Percentiles rank a stretch among this genome's conserved stretches.
Evolutionary conservation across 1,284 basidiomycete species (phyloP).

Genomic region (Puccinia coronata): DNA sequence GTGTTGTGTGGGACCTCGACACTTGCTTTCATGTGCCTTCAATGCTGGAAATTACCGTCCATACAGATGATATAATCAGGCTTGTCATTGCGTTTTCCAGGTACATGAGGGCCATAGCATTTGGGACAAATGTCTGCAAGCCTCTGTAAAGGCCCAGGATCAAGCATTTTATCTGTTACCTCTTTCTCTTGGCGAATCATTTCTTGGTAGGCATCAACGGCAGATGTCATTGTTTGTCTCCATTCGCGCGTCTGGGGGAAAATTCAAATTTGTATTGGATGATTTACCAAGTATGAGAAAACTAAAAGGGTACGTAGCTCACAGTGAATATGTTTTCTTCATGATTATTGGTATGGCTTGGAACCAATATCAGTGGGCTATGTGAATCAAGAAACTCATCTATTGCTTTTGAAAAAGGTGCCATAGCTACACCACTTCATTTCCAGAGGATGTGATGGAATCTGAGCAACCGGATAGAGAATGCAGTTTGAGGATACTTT

Average conservation of each 20-base stretch:
- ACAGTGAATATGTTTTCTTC: too few species aligned
- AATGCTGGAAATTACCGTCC: constrained; percentile 34
- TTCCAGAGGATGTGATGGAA: too few species aligned
- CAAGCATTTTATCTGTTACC: neutral
- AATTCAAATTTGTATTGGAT: too few species aligned
- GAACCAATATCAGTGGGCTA: too few species aligned
- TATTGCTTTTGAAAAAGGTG: too few species aligned
- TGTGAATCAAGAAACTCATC: too few species aligned
- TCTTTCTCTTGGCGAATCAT: neutral
- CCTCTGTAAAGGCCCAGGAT: neutral
- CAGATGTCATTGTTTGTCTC: constrained; percentile 13
- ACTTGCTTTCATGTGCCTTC: constrained; percentile 13
- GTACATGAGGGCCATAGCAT: neutral
- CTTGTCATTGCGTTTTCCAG: neutral
- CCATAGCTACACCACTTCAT: too few species aligned
- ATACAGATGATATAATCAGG: constrained; percentile 13
- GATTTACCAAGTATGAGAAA: too few species aligned
- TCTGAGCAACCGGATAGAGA: too few species aligned
- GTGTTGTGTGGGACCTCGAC: neutral
- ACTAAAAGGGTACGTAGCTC: too few species aligned
- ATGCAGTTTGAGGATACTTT: too few species aligned
- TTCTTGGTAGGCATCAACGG: constrained; percentile 5
- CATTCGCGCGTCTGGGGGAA: constrained; percentile 10
- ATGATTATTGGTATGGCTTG: too few species aligned
- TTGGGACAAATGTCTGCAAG: constrained; percentile 1